Base-by-base conservation (phyloP, 768 basidiomycete species). In the Auricularia cornea region DNA sequence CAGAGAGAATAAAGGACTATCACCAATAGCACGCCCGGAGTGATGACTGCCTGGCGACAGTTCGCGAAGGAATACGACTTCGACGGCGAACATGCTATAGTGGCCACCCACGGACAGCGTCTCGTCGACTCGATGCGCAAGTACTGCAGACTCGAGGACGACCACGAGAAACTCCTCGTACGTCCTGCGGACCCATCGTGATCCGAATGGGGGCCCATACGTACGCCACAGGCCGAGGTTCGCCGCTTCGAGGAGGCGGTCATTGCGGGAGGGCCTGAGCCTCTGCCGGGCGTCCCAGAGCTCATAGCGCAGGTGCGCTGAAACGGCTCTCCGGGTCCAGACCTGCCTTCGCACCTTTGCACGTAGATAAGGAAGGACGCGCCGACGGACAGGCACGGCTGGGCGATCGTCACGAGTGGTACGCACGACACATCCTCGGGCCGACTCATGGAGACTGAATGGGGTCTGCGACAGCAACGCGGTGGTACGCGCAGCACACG, bases 381-480 rank as follows among this genome's bases (percentile, higher is more conserved):
- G n/a, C 51, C 60, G 29, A 66, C 59, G 3, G 75, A 70, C 28
- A 83, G 83, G 20, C 87, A 89, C 23, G 79, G 79, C 48, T 95
- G 91, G 90, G 90, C 90, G 3, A 90, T 95, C 69, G 89, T 91
- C 35, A 94, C 92, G 5, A 92, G 89, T 52, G 85, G 91, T 87
- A 69, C 68, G 74, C 65, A 32, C 12, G 4, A 2, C 60, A 16
- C 48, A 59, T 59, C 33, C 48, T 23, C 18, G 18, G 30, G 38
- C 8, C 38, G 8, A 40, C n/a, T n/a, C 38, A 40, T 40, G 38
- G 38, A 8, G 38, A 40, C 38, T 8, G 38, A n/a, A n/a, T n/a
- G n/a, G n/a, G n/a, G n/a, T n/a, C n/a, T 20, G 44, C 56, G 33
- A 86, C 88, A 91, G 92, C 94, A 0, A 92, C 92, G 26, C 83